Conservation (phyloP, 805 yeast species). For the Naumovozyma castellii region DNA sequence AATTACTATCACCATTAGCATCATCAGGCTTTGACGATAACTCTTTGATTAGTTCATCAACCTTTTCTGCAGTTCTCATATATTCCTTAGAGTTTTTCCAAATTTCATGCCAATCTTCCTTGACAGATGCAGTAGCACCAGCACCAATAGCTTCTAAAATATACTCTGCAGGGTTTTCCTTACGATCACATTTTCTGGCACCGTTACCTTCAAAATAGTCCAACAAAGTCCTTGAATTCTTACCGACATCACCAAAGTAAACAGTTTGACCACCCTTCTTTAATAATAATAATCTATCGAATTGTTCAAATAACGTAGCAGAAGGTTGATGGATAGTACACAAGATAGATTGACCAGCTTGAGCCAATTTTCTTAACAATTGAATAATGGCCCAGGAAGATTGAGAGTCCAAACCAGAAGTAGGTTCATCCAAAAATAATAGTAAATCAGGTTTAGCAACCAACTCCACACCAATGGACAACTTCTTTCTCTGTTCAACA, state of each 20-base stretch:
- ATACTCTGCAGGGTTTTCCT: constrained; percentile 63
- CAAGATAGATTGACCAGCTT: constrained; percentile 42
- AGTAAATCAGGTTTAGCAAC: constrained; percentile 40
- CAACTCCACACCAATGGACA: constrained; percentile 39
- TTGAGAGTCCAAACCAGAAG: constrained; percentile 45
- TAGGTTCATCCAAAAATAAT: constrained; percentile 43
- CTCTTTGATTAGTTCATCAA: constrained; percentile 42
- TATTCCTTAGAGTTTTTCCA: constrained; percentile 42
- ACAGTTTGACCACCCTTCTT: constrained; percentile 65
- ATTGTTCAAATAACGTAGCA: constrained; percentile 50
- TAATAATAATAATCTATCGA: constrained; percentile 51
- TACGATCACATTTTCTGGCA: constrained; percentile 46
- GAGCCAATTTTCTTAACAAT: constrained; percentile 36
- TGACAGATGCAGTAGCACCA: constrained; percentile 53
- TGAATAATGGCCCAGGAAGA: constrained; percentile 45
- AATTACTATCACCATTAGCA: constrained; percentile 6
- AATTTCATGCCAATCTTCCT: constrained; percentile 45
- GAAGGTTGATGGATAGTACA: constrained; percentile 58
- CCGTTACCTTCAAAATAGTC: constrained; percentile 58
- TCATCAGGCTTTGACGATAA: constrained; percentile 11
- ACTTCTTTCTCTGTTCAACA: constrained; percentile 37
- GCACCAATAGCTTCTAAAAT: constrained; percentile 63
- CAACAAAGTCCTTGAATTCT: constrained; percentile 42
- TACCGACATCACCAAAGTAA: constrained; percentile 59
- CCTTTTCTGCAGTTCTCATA: constrained; percentile 32